These are phyloP conservation scores for Aspergillus piperis DNA, from an alignment of 2,329 filamentous ascomycete species.

Conservation along the genomic window DNA sequence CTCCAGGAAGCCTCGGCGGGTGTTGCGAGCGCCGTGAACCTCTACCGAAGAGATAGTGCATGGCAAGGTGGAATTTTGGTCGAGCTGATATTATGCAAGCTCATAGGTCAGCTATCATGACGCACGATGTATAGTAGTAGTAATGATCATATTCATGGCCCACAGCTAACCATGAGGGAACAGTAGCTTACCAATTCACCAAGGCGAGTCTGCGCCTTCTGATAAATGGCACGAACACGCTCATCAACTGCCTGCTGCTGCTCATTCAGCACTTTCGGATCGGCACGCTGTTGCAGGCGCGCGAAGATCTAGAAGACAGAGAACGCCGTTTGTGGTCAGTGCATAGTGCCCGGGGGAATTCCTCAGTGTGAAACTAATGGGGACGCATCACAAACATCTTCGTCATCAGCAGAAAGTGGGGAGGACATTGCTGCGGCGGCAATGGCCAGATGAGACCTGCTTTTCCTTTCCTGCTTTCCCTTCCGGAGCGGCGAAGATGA, in stretches of 20 bases:
- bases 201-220: conserved; percentile 64
- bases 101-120: conserved; percentile 14
- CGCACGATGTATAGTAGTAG: not conserved
- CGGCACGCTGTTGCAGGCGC: conserved; percentile 51
- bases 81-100: conserved; percentile 56
- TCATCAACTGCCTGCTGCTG: conserved; percentile 63
- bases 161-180: not conserved
- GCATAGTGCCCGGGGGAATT: not conserved
- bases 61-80: conserved; percentile 80
- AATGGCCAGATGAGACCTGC: conserved; percentile 30
- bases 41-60: conserved; percentile 84
- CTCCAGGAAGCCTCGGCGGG: conserved; percentile 80
- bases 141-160: not conserved
- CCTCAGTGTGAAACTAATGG: not conserved
- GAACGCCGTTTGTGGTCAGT: conserved; percentile 14
- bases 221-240: conserved; percentile 58
- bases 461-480: conserved; percentile 19
- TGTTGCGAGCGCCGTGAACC: conserved; percentile 78
- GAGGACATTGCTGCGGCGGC: conserved; percentile 47
- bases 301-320: conserved; percentile 38
- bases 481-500: conserved; percentile 23
- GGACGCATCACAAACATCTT: conserved; percentile 34
- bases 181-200: conserved; percentile 61
- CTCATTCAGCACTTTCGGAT: conserved; percentile 61
- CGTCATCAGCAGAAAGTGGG: conserved; percentile 44